Evolutionary conservation across 1,284 basidiomycete genomes (phyloP), one percentile per base, ranked within the genome.

Genomic region (Tilletia walkeri): DNA sequence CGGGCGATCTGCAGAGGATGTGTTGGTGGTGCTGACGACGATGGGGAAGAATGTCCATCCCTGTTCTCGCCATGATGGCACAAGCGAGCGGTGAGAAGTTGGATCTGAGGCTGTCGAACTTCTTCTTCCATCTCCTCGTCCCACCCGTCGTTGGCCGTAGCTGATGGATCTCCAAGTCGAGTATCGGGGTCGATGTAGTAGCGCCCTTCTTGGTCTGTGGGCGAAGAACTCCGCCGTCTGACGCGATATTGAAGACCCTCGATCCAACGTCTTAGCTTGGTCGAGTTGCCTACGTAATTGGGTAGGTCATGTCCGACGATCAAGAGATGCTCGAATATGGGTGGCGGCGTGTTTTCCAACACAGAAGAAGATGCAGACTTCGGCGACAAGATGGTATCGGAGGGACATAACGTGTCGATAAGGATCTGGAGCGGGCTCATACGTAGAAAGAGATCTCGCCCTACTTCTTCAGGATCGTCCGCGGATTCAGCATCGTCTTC

Each of bases 251-350:
- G 59, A n/a, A 63, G 34, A 16, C 36, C 59, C n/a, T 63, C 59
- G 6, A 63, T 63, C 59, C 59, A 63, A 9, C 59, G 59, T 16
- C 59, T 3, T 38, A 63, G 59, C 59, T 63, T 63, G 59, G 59
- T 41, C 30, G 59, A 24, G 9, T 38, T 38, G 12, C 59, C 59
- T 5, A 63, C 59, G 18, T 63, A 63, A 16, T 6, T 38, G 3
- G 59, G 59, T 16, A 63, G 38, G 20, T 63, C 59, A 41, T 63
- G 59, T 12, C 59, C 59, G 34, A 63, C 59, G 34, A 63, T 63
- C 36, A 63, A 36, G 18, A 63, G 59, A 39, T 63, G 59, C 59
- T 63, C 36, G n/a, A 63, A 63, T n/a, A 20, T 30, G 20, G 54
- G 10, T 30, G 20, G 5, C 34, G 54, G 2, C 24, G 30, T 16